These are phyloP conservation scores for Candida glucosophila DNA, from an alignment of 1,139 yeast species.

Conservation along the genomic window DNA sequence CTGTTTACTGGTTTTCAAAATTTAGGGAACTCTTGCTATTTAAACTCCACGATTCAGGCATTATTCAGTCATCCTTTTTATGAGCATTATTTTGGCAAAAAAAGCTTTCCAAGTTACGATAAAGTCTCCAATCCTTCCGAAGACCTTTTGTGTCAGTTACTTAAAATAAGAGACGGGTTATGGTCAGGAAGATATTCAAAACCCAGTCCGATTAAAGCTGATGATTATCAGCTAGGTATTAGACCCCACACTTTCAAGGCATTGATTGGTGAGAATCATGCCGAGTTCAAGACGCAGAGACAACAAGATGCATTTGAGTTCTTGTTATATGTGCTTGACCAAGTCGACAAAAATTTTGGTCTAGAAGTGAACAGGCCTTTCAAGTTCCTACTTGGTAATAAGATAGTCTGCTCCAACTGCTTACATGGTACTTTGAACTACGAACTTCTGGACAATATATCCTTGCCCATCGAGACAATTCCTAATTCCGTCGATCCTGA, in stretches of 20 bases:
- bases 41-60: constrained; percentile 74
- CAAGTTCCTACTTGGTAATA: constrained; percentile 57
- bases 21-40: constrained; percentile 87
- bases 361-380: constrained; percentile 40
- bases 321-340: constrained; percentile 56
- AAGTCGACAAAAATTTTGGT: constrained; percentile 49
- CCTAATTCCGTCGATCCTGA: constrained; percentile 31
- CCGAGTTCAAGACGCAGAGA: constrained; percentile 75
- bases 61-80: constrained; percentile 37
- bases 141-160: constrained; percentile 62
- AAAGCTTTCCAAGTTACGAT: constrained; percentile 15
- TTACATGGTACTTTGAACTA: constrained; percentile 47
- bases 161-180: constrained; percentile 75
- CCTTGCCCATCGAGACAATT: constrained; percentile 49
- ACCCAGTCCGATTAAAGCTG: constrained; percentile 36
- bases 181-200: constrained; percentile 64
- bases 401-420: constrained; percentile 58
- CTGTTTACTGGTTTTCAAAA: constrained; percentile 78
- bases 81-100: constrained; percentile 20
- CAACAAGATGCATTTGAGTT: constrained; percentile 97
- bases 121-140: constrained; percentile 46
- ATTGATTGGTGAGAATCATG: constrained; percentile 67
- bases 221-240: constrained; percentile 65
- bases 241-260: constrained; percentile 70
- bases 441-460: constrained; percentile 60